Evolutionary conservation across 108 stramenopile genomes (phyloP), one percentile per base, ranked within the genome.

Genomic region (Cyclotella atomus): DNA sequence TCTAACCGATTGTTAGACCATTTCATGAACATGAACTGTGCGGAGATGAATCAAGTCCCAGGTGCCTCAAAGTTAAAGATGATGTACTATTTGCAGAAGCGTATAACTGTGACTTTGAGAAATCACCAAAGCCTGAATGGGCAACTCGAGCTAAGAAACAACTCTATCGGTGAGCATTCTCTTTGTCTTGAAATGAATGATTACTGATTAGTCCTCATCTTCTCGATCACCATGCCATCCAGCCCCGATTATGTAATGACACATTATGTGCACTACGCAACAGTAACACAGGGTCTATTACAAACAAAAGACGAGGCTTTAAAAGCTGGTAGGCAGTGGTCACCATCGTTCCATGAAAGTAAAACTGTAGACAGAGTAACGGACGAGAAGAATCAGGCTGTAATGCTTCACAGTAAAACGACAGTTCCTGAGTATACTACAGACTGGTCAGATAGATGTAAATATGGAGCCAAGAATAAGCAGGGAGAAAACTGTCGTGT

Each of bases 191-290:
- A 30, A 30, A 14, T 30, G 30, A 57, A 30, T 32, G 12, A 57
- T 32, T 30, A 19, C 15, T 57, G 0, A 15, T 30, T 16, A 15
- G 30, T 57, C 5, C 1, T 32, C 29, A 14, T 2, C 10, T 57
- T 3, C 28, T 57, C 32, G 15, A 7, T 32, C 1, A 24, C 12
- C 15, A 32, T 32, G 29, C 12, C 47, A 9, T 29, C n/a, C n/a
- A 57, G 56, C 21, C 87, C 93, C 3, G 67, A 77, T 1, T 91
- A 87, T 80, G 89, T 94, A 0, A 52, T 84, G 29, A 78, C 75
- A 30, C 93, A 94, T 66, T 94, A 87, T 77, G 90, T 94, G 49
- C 93, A 94, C 64, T 94, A 94, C 57, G 63, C 89, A 6, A 89
- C 89, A 24, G 83, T 94, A 3, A 94, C 93, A 0, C 27, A 44